A percentile compares a stretch with the other conserved stretches of the same genome.
phyloP scores from a whole-genome alignment of 768 basidiomycete genomes.

The Mycena leptocephala region DNA sequence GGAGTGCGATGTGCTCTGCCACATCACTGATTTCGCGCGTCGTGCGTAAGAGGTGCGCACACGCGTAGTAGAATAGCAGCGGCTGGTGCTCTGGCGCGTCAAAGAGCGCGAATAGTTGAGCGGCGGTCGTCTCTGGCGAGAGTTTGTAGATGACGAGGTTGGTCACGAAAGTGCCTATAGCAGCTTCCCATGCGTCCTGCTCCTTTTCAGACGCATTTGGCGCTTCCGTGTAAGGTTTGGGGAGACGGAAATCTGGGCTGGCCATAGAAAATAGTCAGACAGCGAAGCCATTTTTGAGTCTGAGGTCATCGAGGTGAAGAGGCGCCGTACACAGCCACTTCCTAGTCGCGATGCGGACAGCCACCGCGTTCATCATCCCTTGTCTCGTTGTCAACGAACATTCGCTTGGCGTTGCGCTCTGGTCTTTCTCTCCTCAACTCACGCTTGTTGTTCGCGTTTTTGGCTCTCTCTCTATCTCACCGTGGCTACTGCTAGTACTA shows the following conservation, averaged over 20 bases:
- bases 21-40: constrained; percentile 27
- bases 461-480: too few species aligned
- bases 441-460: too few species aligned
- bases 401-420: too few species aligned
- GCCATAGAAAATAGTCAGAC: background rate
- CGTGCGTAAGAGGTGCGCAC: constrained; percentile 15
- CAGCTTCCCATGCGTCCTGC: constrained; percentile 24
- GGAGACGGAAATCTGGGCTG: background rate
- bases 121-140: constrained; percentile 6
- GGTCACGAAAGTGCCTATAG: constrained; percentile 19
- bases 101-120: constrained; percentile 21
- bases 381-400: too few species aligned
- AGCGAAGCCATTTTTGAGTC: too few species aligned
- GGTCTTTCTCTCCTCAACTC: too few species aligned
- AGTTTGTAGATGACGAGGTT: constrained; percentile 32
- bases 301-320: too few species aligned
- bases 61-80: constrained; percentile 22
- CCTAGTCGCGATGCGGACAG: too few species aligned
- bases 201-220: constrained; percentile 17
- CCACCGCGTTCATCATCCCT: too few species aligned
- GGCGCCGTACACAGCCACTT: too few species aligned
- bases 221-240: constrained; percentile 11
- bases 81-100: constrained; percentile 28
- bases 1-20: constrained; percentile 6
- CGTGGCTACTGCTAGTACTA: too few species aligned